Conservation (phyloP, 2,329 filamentous ascomycete genomes). For the Gnomoniopsis sp. region DNA sequence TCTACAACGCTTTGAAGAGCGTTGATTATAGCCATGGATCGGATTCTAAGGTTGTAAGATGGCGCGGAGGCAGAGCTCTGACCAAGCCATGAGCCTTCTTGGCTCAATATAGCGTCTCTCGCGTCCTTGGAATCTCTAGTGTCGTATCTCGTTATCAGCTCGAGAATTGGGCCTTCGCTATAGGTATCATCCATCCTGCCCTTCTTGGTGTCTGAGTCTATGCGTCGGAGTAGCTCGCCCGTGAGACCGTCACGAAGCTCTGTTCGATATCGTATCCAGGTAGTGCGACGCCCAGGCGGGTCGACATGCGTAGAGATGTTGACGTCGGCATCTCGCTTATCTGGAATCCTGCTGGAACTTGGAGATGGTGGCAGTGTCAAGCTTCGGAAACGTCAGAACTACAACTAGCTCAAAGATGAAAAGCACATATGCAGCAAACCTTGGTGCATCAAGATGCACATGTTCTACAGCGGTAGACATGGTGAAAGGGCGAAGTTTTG, state of each 20-base stretch:
- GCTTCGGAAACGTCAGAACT: too few species aligned
- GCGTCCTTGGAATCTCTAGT: neutral
- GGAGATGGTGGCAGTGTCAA: too few species aligned
- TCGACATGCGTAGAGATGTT: too few species aligned
- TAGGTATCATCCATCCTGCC: neutral
- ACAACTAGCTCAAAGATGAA: too few species aligned
- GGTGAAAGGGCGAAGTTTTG: too few species aligned
- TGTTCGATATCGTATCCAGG: slow-evolving; percentile 17
- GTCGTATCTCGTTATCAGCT: slow-evolving; percentile 5
- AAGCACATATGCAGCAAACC: too few species aligned
- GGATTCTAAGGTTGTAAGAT: slow-evolving; percentile 20
- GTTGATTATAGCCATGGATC: slow-evolving; percentile 22
- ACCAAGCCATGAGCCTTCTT: neutral
- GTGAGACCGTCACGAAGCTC: slow-evolving; percentile 19
- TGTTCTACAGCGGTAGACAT: too few species aligned
- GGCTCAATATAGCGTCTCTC: too few species aligned
- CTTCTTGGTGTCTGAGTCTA: neutral
- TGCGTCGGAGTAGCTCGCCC: slow-evolving; percentile 11
- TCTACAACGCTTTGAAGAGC: slow-evolving; percentile 25
- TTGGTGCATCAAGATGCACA: too few species aligned
- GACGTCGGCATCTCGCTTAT: neutral
- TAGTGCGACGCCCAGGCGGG: neutral
- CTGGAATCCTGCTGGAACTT: too few species aligned
- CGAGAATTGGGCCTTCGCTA: neutral
- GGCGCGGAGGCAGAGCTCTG: slow-evolving; percentile 2